Evolutionary conservation across 1,284 basidiomycete genomes (phyloP).

Genomic region (Polyporus tsugae): DNA sequence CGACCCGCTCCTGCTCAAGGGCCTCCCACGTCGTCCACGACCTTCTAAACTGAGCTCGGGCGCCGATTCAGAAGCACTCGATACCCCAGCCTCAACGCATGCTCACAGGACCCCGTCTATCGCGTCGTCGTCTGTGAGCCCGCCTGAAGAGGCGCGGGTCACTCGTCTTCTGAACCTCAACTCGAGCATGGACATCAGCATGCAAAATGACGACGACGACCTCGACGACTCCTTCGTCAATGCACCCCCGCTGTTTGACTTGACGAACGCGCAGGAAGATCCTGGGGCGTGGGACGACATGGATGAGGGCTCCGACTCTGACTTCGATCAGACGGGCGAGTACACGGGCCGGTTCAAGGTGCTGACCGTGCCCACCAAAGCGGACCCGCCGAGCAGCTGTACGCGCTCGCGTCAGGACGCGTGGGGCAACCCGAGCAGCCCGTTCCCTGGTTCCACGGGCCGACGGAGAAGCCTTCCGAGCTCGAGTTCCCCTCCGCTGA

Average conservation of each 20-base stretch:
- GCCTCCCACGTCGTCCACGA: conserved; percentile 35
- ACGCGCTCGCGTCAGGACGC: conserved; percentile 57
- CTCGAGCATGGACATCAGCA: conserved; percentile 28
- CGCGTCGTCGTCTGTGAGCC: conserved; percentile 36
- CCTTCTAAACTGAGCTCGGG: background rate
- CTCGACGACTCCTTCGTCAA: conserved; percentile 34
- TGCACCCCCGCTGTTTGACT: conserved; percentile 43
- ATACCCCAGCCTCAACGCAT: conserved; percentile 21
- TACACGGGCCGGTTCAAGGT: conserved; percentile 70
- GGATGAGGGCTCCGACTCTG: conserved; percentile 35
- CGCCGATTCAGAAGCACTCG: conserved; percentile 9
- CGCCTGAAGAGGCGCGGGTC: conserved; percentile 10
- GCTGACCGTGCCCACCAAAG: conserved; percentile 64
- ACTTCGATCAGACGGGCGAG: conserved; percentile 56
- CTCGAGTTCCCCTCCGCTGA: conserved; percentile 28
- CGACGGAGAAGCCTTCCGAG: conserved; percentile 20
- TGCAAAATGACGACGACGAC: conserved; percentile 28
- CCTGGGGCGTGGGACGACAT: conserved; percentile 46
- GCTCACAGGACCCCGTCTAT: conserved; percentile 37
- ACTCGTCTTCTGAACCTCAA: conserved; percentile 30
- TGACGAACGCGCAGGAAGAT: conserved; percentile 29
- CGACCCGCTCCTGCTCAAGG: conserved; percentile 72
- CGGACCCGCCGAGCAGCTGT: conserved; percentile 69
- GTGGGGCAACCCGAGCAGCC: conserved; percentile 77
- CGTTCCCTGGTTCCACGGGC: conserved; percentile 45